Percentiles rank a stretch among this genome's conserved stretches.
Conservation (phyloP, 306 rosid genomes). For the Begonia loranthoides region DNA sequence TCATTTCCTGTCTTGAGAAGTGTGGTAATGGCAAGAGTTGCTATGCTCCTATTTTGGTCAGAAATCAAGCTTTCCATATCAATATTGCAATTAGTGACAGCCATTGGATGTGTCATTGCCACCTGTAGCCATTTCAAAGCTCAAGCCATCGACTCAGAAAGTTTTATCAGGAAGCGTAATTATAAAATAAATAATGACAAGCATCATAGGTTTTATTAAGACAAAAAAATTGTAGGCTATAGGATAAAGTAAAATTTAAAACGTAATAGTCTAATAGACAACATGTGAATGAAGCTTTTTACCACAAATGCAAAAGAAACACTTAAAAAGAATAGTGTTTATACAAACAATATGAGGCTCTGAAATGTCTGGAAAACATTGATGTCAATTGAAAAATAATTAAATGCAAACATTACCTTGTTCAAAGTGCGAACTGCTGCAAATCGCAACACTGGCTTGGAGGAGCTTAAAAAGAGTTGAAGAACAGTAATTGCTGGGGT, state of each 20-base stretch:
- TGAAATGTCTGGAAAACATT: too few relatives aligned
- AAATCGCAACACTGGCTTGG: slow-evolving; percentile 96
- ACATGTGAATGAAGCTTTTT: too few relatives aligned
- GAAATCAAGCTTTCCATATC: slow-evolving; percentile 96
- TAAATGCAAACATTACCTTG: slow-evolving; percentile 36
- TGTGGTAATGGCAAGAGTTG: slow-evolving; percentile 96
- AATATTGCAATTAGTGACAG: slow-evolving; percentile 96
- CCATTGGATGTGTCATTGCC: slow-evolving; percentile 99
- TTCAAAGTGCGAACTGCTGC: slow-evolving; percentile 99
- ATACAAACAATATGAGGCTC: too few relatives aligned
- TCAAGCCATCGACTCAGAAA: not conserved
- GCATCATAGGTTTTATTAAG: too few relatives aligned
- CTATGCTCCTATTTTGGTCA: slow-evolving; percentile 96
- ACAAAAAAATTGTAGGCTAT: not conserved
- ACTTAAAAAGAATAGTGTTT: too few relatives aligned
- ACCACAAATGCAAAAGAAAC: too few relatives aligned
- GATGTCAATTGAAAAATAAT: not conserved
- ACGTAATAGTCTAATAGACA: too few relatives aligned
- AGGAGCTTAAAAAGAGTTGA: slow-evolving; percentile 91
- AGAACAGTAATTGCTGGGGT: slow-evolving; percentile 98
- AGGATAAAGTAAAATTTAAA: too few relatives aligned
- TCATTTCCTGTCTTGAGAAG: slow-evolving; percentile 98
- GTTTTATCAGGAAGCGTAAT: too few relatives aligned
- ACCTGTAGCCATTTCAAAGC: slow-evolving; percentile 41
- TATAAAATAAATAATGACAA: too few relatives aligned